Base-by-base conservation (phyloP, 768 basidiomycete species). In the Boletus pseudopeckii region DNA sequence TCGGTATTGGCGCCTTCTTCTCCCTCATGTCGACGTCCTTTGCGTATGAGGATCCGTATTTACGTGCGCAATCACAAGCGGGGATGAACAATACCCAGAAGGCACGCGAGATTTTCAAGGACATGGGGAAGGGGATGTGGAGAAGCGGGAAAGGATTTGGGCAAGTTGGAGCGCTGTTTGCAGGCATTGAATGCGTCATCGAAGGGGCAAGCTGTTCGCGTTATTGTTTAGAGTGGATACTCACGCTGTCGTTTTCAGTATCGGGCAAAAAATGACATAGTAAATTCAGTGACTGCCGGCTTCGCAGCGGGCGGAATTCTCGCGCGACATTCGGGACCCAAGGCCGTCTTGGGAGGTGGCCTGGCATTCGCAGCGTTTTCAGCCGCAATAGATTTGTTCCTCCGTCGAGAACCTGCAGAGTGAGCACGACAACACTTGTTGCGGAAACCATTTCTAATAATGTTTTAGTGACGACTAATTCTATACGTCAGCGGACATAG, bases 1-100 rank as follows among this genome's bases (percentile, higher is more conserved):
- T 98, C 61, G 95, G 81, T 11, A 80, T 97, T 40, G 96, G 96
- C 54, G 94, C 88, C 32, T 94, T 98, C 78, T 92, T 98, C 75
- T 92, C 93, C 2, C 79, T 98, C 54, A 98, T 98, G 96, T 92
- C 90, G 33, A 78, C 93, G 18, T 92, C 93, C 28, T 95, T 98
- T 68, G 87, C 88, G 33, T 96, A 97, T 67, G 96, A 98, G 70
- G 95, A 98, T 69, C 94, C 95, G 11, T 74, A 92, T 42, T 78
- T 90, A 34, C 84, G 90, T 32, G 75, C 83, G 45, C 80, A 82
- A 62, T 76, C 78, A 10, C 78, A 81, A 60, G 75, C 75, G 11
- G 79, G 75, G 13, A 63, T 85, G 73, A 83, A 73, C 55, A 82
- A 81, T 42, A 76, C 79, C 22, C 89, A 94, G 68, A 95, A 95